phyloP scores from a whole-genome alignment of 139 green algal genomes.

The Choricystis sp. region DNA sequence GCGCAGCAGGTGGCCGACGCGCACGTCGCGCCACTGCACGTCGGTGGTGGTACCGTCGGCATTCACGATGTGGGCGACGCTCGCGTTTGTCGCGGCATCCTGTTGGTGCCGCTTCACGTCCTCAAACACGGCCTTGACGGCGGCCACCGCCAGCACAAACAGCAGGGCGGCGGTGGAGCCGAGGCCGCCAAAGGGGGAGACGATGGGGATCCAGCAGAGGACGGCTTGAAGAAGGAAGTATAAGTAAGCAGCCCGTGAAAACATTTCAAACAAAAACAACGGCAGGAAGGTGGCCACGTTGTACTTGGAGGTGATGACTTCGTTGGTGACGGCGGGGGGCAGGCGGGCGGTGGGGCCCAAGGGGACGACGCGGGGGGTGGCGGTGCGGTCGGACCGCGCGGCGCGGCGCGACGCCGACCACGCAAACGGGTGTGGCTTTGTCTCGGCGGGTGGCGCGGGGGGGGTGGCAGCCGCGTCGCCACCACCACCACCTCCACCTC shows the following conservation, averaged over 20 bases:
- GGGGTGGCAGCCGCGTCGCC: too few species aligned
- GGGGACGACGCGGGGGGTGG: slow-evolving; percentile 6
- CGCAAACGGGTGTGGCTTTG: neutral
- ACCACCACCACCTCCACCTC: neutral
- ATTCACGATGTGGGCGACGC: slow-evolving; percentile 27
- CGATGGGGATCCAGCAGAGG: slow-evolving; percentile 30
- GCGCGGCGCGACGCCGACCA: neutral
- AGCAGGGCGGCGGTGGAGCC: slow-evolving; percentile 32
- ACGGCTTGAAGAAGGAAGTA: slow-evolving; percentile 57
- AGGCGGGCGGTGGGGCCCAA: neutral
- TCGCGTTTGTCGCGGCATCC: slow-evolving; percentile 38
- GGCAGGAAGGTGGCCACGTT: slow-evolving; percentile 61
- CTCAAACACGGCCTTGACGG: slow-evolving; percentile 37
- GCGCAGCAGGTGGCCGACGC: slow-evolving; percentile 56
- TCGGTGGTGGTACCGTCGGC: slow-evolving; percentile 24
- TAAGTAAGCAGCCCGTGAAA: slow-evolving; percentile 56
- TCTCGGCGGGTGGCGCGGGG: neutral
- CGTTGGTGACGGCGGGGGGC: slow-evolving; percentile 17
- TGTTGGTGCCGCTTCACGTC: slow-evolving; percentile 40
- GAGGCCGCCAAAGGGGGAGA: slow-evolving; percentile 31
- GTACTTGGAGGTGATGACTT: slow-evolving; percentile 61
- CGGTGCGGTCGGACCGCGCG: neutral
- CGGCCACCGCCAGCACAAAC: slow-evolving; percentile 43
- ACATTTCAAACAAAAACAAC: slow-evolving; percentile 60
- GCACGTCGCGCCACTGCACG: slow-evolving; percentile 28